Base-by-base conservation (phyloP, 768 basidiomycete species). In the Hirschioporus abietinus region DNA sequence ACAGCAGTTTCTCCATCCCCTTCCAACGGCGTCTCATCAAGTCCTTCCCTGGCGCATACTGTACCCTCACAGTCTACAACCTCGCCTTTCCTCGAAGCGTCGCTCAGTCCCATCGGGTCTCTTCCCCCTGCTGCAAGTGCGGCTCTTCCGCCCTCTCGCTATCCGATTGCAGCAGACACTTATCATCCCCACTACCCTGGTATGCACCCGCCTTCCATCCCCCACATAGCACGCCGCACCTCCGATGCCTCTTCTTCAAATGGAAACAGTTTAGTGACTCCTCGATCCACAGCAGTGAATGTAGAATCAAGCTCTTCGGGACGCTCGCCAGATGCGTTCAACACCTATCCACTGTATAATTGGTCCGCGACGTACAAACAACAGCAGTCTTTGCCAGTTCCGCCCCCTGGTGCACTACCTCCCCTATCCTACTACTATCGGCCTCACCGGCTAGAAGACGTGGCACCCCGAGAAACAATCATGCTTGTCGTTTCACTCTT, bases 401-500 rank as follows among this genome's bases (percentile, higher is more conserved):
- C 76, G 36, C 70, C 77, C 15, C 86, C 86, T 18, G 72, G 74
- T 24, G 73, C 72, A 64, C 74, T 83, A 30, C 82, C 83, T 25
- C 86, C 90, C n/a, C 82, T 93, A 34, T 88, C 88, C 0, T 85
- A 85, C 72, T 89, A 88, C 74, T 89, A 88, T 73, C 84, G 88
- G n/a, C 84, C 89, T 1, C 89, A 88, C 72, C 83, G 90, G 35
- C 79, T 96, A 60, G 91, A 95, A 72, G 88, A 91, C 67, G 86
- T 95, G 64, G 90, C 93, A 10, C 90, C 92, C 23, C 83, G 92
- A 64, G 89, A 92, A 66, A 90, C 89, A 6, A 88, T 95, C 62
- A 85, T 86, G 57, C 86, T 92, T 67, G 91, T 96, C 70, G 88
- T 95, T 68, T 84, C 89, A 52, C 85, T 96, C 15, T 97, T 94